These are phyloP conservation scores for Trapa bicornis DNA, from an alignment of 345 rosid species.

Conservation along the genomic window DNA sequence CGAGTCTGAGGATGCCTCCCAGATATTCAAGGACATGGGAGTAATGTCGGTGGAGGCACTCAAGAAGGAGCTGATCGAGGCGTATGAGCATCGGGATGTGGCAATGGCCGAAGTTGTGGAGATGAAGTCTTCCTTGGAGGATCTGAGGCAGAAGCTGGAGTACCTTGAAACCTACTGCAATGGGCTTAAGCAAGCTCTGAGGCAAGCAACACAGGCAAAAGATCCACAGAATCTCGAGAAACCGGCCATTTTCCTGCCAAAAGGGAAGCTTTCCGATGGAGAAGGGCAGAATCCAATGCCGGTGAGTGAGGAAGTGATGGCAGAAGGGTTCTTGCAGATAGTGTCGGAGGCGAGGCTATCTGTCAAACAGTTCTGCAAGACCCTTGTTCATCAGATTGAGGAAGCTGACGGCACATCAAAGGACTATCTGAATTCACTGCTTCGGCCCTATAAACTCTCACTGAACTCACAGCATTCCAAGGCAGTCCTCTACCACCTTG, in stretches of 20 bases:
- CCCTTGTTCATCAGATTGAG: constrained; percentile 53
- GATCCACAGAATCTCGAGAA: constrained; percentile 20
- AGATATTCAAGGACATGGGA: constrained; percentile 46
- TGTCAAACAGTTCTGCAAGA: constrained; percentile 84
- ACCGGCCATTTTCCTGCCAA: constrained; percentile 20
- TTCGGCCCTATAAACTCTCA: constrained; percentile 54
- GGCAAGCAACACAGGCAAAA: constrained; percentile 42
- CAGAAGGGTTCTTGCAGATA: constrained; percentile 82
- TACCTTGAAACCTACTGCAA: constrained; percentile 76
- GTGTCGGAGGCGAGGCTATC: constrained; percentile 92
- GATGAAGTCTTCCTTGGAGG: constrained; percentile 69
- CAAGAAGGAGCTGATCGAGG: constrained; percentile 66
- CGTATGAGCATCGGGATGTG: constrained; percentile 60
- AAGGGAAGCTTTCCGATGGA: constrained; percentile 27
- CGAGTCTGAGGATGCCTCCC: constrained; percentile 73
- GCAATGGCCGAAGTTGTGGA: constrained; percentile 60
- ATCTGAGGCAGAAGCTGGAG: constrained; percentile 66
- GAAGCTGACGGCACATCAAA: constrained; percentile 45
- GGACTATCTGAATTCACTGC: constrained; percentile 48
- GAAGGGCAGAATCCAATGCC: constrained; percentile 40
- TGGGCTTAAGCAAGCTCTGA: constrained; percentile 62
- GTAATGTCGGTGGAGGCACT: constrained; percentile 47
- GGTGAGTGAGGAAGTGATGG: constrained; percentile 79
- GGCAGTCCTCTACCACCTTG: constrained; percentile 61
- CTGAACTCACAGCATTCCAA: constrained; percentile 54